Evolutionary conservation across 2,329 filamentous ascomycete genomes (phyloP).

Genomic region (Pseudocercospora eumusae): DNA sequence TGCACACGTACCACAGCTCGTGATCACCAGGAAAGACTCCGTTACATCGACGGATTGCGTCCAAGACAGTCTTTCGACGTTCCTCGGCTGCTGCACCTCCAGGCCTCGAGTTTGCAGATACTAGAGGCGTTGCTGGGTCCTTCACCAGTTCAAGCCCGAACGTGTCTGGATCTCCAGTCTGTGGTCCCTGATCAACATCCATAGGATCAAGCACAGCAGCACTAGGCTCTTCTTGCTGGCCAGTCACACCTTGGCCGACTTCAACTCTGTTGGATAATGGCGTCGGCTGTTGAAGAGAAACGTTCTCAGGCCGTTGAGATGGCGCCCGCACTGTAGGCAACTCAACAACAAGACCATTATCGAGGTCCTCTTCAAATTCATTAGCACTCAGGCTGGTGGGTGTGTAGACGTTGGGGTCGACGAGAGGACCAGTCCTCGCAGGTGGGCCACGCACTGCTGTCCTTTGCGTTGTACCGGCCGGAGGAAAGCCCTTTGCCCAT

Average conservation of each 20-base stretch:
- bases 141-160: neutral
- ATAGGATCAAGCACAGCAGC: neutral
- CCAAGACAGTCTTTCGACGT: conserved; percentile 55
- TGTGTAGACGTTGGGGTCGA: neutral
- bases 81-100: conserved; percentile 50
- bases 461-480: conserved; percentile 3
- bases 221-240: neutral
- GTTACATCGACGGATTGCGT: conserved; percentile 55
- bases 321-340: neutral
- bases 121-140: neutral
- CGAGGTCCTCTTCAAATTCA: conserved; percentile 1
- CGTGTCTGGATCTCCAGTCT: neutral
- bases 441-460: conserved; percentile 16
- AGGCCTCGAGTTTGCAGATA: neutral
- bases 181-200: neutral
- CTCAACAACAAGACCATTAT: neutral
- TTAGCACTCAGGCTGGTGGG: neutral
- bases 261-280: neutral
- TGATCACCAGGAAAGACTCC: conserved; percentile 59
- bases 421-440: neutral
- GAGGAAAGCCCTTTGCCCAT: conserved; percentile 19
- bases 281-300: neutral
- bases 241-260: neutral
- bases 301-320: neutral
- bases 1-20: conserved; percentile 59